Conservation (phyloP, 306 rosid species). For the Rosa chinensis region DNA sequence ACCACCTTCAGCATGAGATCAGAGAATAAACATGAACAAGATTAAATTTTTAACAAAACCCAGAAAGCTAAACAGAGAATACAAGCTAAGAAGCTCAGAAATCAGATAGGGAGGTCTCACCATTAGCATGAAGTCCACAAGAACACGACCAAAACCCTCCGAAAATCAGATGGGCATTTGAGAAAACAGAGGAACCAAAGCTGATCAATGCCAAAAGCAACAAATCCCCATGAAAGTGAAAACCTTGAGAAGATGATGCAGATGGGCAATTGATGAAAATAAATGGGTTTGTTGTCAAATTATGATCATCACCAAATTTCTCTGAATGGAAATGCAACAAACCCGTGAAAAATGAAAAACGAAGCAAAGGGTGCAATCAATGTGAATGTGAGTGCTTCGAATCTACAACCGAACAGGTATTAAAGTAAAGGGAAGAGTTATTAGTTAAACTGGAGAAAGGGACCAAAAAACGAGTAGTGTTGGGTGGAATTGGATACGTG, state of each 20-base stretch:
- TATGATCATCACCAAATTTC: not conserved
- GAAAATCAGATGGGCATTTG: constrained; percentile 12
- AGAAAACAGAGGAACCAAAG: not conserved
- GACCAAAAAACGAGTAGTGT: not conserved
- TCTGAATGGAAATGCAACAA: constrained; percentile 15
- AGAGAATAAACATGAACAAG: constrained; percentile 6
- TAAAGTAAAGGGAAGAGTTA: not conserved
- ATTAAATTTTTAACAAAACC: constrained; percentile 13
- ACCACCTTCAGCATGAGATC: constrained; percentile 10
- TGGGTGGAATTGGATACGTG: constrained; percentile 12
- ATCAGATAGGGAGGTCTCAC: constrained; percentile 19
- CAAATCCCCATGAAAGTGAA: constrained; percentile 1
- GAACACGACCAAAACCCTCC: not conserved
- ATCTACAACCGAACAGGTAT: constrained; percentile 29
- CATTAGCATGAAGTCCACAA: constrained; percentile 18
- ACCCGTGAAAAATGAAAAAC: constrained; percentile 14
- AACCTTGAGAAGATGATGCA: constrained; percentile 3
- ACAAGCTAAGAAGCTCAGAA: constrained; percentile 10
- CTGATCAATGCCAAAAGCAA: constrained; percentile 19
- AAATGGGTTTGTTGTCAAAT: constrained; percentile 14
- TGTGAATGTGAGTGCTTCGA: constrained; percentile 20
- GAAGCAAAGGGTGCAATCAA: constrained; percentile 23
- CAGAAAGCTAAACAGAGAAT: constrained; percentile 17
- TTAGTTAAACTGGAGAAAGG: not conserved
- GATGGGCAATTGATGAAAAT: constrained; percentile 12